phyloP scores from a whole-genome alignment of 345 rosid genomes.

The Anacardium occidentale region DNA sequence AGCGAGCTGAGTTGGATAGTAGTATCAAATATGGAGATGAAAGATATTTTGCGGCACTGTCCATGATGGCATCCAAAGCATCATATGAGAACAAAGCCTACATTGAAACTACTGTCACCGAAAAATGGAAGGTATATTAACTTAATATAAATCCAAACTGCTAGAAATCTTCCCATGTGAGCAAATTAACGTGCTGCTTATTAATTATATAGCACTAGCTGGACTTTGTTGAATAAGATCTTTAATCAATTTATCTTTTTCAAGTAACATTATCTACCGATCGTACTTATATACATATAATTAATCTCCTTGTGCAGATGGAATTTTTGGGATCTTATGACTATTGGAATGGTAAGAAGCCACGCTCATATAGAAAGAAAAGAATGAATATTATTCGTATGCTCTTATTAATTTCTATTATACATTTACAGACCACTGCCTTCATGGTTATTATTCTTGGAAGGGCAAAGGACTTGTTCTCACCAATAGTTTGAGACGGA shows the following conservation, averaged over 20 bases:
- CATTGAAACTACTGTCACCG: slow-evolving; percentile 33
- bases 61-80: slow-evolving; percentile 66
- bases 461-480: too few relatives aligned
- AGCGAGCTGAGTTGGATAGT: slow-evolving; percentile 45
- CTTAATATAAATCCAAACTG: too few relatives aligned
- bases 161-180: background rate
- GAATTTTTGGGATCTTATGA: slow-evolving; percentile 53
- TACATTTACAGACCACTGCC: too few relatives aligned
- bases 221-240: background rate
- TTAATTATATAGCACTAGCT: too few relatives aligned
- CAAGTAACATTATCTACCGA: background rate
- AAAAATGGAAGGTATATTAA: slow-evolving; percentile 54
- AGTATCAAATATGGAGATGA: slow-evolving; percentile 39
- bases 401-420: background rate
- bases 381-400: background rate
- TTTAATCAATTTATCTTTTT: background rate
- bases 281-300: background rate
- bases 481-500: too few relatives aligned
- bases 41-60: slow-evolving; percentile 45
- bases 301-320: slow-evolving; percentile 42
- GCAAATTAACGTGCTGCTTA: too few relatives aligned
- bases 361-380: background rate
- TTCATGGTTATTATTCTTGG: too few relatives aligned
- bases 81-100: slow-evolving; percentile 63
- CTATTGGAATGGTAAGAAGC: slow-evolving; percentile 68